These are phyloP conservation scores for Boletus insuetus DNA, from an alignment of 768 basidiomycete genomes.

Conservation along the genomic window DNA sequence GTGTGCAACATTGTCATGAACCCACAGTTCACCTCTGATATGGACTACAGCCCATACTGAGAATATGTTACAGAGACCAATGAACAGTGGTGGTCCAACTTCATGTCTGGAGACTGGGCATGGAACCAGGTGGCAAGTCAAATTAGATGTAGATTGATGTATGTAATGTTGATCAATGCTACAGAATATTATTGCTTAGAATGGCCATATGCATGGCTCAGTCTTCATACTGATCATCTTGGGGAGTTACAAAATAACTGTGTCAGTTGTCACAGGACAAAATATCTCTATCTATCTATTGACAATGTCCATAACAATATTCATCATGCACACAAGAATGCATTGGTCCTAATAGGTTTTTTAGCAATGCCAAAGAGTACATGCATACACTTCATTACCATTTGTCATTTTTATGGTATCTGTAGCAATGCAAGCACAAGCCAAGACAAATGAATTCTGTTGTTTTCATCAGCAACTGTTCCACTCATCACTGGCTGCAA, in stretches of 20 bases:
- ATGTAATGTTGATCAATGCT: no score
- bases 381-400: conserved; percentile 17
- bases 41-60: background rate
- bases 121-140: background rate
- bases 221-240: background rate
- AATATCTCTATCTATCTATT: conserved; percentile 3
- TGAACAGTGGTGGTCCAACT: background rate
- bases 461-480: conserved; percentile 31
- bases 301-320: background rate
- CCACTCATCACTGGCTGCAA: conserved; percentile 13
- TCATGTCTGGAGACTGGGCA: background rate
- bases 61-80: no score
- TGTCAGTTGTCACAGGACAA: background rate
- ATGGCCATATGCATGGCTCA: background rate
- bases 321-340: background rate
- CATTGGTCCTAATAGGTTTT: conserved; percentile 13
- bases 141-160: no score
- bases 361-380: conserved; percentile 4
- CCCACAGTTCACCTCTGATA: background rate
- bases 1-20: no score
- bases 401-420: conserved; percentile 6
- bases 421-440: background rate
- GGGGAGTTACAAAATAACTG: background rate
- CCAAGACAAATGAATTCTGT: no score
- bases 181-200: conserved; percentile 23